A percentile compares a stretch with the other conserved stretches of the same genome.
Conservation (phyloP, 1,284 basidiomycete genomes). For the Mycena sp. region DNA sequence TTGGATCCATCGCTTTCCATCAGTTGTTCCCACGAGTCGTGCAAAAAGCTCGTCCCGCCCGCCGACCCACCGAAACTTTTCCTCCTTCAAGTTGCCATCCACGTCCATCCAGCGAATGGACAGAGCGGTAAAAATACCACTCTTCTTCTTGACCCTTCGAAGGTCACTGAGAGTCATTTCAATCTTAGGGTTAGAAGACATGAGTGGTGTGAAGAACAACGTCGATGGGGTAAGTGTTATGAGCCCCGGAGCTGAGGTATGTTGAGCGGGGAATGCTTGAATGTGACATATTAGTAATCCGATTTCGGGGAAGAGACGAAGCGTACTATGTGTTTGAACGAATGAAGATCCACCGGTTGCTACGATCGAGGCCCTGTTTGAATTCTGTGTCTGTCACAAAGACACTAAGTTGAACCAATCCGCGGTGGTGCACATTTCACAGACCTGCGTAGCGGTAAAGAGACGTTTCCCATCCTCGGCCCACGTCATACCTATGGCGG, state of each 20-base stretch:
- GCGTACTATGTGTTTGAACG: slow-evolving; percentile 17
- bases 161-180: slow-evolving; percentile 56
- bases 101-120: slow-evolving; percentile 54
- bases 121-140: slow-evolving; percentile 60
- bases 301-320: background rate
- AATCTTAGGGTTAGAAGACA: slow-evolving; percentile 55
- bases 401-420: background rate
- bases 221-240: slow-evolving; percentile 61
- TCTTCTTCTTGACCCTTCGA: slow-evolving; percentile 64
- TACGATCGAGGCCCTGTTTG: background rate
- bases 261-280: slow-evolving; percentile 70
- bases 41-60: slow-evolving; percentile 74
- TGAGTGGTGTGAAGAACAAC: slow-evolving; percentile 65
- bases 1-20: slow-evolving; percentile 47
- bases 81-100: slow-evolving; percentile 48
- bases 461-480: slow-evolving; percentile 53
- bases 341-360: background rate
- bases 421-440: slow-evolving; percentile 18
- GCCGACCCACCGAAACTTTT: slow-evolving; percentile 68
- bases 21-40: slow-evolving; percentile 63
- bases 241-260: slow-evolving; percentile 61
- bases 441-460: slow-evolving; percentile 48
- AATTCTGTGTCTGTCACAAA: slow-evolving; percentile 1
- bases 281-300: background rate
- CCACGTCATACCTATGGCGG: slow-evolving; percentile 55